phyloP scores from a whole-genome alignment of 768 basidiomycete genomes.

The Cantharellus anzutake region DNA sequence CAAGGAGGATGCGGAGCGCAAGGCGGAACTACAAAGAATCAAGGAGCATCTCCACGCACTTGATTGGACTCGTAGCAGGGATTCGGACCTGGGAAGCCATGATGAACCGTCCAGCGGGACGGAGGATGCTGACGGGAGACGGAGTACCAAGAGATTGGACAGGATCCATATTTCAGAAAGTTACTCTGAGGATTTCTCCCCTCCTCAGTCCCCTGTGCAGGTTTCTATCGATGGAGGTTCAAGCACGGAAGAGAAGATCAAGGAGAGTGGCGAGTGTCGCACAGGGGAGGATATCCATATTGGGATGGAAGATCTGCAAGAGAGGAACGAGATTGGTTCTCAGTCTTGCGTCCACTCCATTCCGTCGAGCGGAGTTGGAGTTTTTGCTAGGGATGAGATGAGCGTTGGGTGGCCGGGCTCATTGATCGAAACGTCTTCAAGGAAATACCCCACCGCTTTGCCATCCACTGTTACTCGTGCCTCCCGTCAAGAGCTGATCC shows the following conservation, averaged over 20 bases:
- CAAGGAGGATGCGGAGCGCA: background rate
- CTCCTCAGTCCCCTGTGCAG: background rate
- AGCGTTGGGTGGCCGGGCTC: too few species aligned
- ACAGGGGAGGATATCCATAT: too few species aligned
- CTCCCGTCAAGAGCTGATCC: background rate
- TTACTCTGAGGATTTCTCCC: background rate
- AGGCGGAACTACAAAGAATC: background rate
- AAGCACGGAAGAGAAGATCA: too few species aligned
- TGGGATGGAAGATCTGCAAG: too few species aligned
- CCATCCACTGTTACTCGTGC: background rate
- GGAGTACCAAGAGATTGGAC: background rate
- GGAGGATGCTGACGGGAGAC: background rate
- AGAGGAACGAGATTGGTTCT: too few species aligned
- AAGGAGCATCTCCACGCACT: background rate
- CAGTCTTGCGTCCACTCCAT: too few species aligned
- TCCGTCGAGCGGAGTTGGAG: too few species aligned
- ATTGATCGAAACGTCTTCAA: background rate
- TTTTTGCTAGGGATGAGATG: too few species aligned
- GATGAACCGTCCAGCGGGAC: background rate
- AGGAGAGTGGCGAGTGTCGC: too few species aligned
- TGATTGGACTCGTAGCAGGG: background rate
- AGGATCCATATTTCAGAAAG: background rate
- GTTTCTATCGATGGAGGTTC: too few species aligned
- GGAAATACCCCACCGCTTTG: background rate
- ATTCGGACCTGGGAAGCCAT: background rate